Percentiles rank a stretch among this genome's conserved stretches.
phyloP scores from a whole-genome alignment of 2,329 filamentous ascomycete species.

The Microdochium trichocladiopsis region DNA sequence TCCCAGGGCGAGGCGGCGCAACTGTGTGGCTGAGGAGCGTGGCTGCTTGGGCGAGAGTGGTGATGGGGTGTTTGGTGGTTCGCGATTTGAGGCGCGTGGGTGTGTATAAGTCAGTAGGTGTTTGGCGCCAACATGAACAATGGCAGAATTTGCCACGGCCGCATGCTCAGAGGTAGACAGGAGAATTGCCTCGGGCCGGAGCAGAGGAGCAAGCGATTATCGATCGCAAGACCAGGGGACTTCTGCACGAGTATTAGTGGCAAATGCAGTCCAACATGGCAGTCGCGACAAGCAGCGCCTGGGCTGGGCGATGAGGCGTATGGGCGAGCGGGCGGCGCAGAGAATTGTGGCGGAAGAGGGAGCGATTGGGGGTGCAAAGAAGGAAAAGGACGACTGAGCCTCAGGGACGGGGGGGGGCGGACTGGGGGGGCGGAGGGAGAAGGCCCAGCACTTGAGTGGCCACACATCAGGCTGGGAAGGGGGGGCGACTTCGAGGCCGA shows the following conservation, averaged over 20 bases:
- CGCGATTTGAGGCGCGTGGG: not conserved
- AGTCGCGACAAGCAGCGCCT: not conserved
- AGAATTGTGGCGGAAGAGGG: not conserved
- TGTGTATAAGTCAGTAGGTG: not conserved
- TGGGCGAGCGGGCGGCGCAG: not conserved
- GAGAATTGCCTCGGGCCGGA: not conserved
- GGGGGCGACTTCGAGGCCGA: not conserved
- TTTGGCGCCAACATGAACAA: not conserved
- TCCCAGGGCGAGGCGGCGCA: conserved; percentile 13
- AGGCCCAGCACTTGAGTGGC: no score
- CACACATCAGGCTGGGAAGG: not conserved
- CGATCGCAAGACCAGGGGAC: not conserved
- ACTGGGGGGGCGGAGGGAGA: no score
- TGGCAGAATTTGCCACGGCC: not conserved
- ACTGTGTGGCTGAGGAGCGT: conserved; percentile 26
- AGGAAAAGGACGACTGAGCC: not conserved
- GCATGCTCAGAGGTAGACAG: not conserved
- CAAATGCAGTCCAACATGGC: not conserved
- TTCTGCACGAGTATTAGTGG: not conserved
- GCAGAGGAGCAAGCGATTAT: no score
- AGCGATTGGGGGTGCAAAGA: not conserved
- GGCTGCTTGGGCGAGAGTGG: conserved; percentile 13
- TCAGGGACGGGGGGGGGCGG: not conserved
- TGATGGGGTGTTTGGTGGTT: not conserved
- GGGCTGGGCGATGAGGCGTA: not conserved